These are phyloP conservation scores for Ulvella scutata DNA, from an alignment of 139 green algal genomes.

Conservation along the genomic window DNA sequence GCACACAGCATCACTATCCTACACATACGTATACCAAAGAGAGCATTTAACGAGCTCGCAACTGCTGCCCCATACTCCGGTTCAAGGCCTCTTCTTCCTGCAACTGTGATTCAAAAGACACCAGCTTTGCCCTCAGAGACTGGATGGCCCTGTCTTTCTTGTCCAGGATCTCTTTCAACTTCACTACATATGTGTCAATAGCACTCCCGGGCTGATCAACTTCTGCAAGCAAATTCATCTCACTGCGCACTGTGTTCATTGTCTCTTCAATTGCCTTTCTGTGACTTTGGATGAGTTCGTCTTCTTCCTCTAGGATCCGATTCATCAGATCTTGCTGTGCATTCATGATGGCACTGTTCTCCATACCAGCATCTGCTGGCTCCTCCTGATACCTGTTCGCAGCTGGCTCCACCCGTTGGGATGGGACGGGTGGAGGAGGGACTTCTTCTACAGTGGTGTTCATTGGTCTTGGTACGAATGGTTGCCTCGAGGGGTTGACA, in stretches of 20 bases:
- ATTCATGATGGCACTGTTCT: constrained; percentile 7
- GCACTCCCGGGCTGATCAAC: constrained; percentile 63
- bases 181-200: constrained; percentile 61
- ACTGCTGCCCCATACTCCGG: constrained; percentile 5
- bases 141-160: constrained; percentile 32
- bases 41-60: too few relatives aligned
- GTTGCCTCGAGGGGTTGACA: background rate
- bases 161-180: constrained; percentile 40
- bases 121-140: constrained; percentile 23
- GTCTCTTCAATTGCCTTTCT: constrained; percentile 70
- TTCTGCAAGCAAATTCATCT: constrained; percentile 50
- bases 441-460: background rate
- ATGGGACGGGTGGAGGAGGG: background rate
- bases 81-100: constrained; percentile 14
- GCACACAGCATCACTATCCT: too few relatives aligned
- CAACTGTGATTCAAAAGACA: constrained; percentile 18
- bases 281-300: constrained; percentile 76
- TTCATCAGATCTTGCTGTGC: constrained; percentile 50
- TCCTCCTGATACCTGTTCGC: background rate
- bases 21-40: too few relatives aligned
- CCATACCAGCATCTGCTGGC: background rate
- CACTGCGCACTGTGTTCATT: constrained; percentile 67
- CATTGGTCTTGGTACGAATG: background rate
- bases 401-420: background rate
- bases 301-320: constrained; percentile 69